Conservation (phyloP, 495 filamentous ascomycete genomes). For the Diplogelasinospora grovesii region DNA sequence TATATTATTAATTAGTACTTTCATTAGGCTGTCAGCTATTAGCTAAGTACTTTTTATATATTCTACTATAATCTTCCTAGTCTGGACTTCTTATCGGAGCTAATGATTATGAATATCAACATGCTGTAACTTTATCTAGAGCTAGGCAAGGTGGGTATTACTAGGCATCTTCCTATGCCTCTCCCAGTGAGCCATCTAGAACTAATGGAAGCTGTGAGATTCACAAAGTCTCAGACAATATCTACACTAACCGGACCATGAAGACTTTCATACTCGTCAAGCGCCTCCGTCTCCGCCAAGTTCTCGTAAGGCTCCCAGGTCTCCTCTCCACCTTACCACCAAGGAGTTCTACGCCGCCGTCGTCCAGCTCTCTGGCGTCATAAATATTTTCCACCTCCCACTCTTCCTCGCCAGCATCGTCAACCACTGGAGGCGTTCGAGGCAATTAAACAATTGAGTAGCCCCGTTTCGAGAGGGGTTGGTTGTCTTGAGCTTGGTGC, state of each 20-base stretch:
- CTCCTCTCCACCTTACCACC: conserved; percentile 14
- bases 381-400: conserved; percentile 7
- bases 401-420: conserved; percentile 6
- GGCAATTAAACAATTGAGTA: not conserved
- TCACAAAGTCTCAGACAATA: conserved; percentile 6
- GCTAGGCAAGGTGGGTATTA: too few species aligned
- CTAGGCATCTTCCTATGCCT: too few species aligned
- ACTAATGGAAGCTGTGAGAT: too few species aligned
- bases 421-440: conserved; percentile 2
- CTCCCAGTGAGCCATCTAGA: too few species aligned
- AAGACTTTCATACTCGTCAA: conserved; percentile 13
- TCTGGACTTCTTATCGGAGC: too few species aligned
- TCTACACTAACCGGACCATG: conserved; percentile 7
- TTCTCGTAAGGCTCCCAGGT: conserved; percentile 12
- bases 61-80: too few species aligned
- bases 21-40: too few species aligned
- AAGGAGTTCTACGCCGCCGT: conserved; percentile 6
- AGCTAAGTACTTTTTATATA: too few species aligned
- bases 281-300: conserved; percentile 8
- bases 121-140: too few species aligned
- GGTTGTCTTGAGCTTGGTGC: conserved; percentile 7
- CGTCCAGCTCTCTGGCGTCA: conserved; percentile 3
- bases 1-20: too few species aligned
- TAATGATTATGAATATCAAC: too few species aligned
- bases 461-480: conserved; percentile 1